Evolutionary conservation across 2,329 filamentous ascomycete species (phyloP), one percentile per base, ranked within the genome.

Genomic region (Clathrospora elynae): DNA sequence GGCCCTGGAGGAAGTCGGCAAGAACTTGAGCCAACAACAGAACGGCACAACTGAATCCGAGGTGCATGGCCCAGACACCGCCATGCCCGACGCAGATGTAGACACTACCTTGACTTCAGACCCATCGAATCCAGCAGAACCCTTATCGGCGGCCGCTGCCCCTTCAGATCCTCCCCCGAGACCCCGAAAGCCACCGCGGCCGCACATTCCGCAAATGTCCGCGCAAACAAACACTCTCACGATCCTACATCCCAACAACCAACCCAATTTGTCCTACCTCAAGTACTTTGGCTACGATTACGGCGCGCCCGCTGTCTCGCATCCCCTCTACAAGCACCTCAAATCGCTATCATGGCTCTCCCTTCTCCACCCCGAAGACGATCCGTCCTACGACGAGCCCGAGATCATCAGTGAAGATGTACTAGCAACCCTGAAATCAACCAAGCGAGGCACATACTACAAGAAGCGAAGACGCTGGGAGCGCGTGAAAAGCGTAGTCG

Each of bases 301-400:
- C 55, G 80, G 85, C 29, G 79, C 78, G 53, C 80, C 77, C 59
- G 39, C 80, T 10, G 76, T 83, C 16, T 69, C 74, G 0, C 93
- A 97, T 65, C 92, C 93, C 1, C 82, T 99, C 8, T 81, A 86
- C 68, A 85, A 81, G 11, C 86, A 93, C 65, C 82, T 99, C 36
- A 86, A 92, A 60, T 83, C 86, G 4, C 76, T 97, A 19, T 92
- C 89, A 18, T 99, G 92, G 91, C 81, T 99, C 2, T 92, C 97
- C 71, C 82, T 99, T 4, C 74, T 96, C 11, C 79, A 87, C 16
- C 93, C 93, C 0, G 73, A 81, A 23, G 75, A 83, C 19, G 93
- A 97, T 68, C 78, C 81, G 1, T 82, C 86, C 3, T 96, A 95
- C 71, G 78, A 81, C 17, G 80, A 85, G 38, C 86, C 90, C 0